Conservation (phyloP, 1,284 basidiomycete genomes). For the Takashimella tepidaria region DNA sequence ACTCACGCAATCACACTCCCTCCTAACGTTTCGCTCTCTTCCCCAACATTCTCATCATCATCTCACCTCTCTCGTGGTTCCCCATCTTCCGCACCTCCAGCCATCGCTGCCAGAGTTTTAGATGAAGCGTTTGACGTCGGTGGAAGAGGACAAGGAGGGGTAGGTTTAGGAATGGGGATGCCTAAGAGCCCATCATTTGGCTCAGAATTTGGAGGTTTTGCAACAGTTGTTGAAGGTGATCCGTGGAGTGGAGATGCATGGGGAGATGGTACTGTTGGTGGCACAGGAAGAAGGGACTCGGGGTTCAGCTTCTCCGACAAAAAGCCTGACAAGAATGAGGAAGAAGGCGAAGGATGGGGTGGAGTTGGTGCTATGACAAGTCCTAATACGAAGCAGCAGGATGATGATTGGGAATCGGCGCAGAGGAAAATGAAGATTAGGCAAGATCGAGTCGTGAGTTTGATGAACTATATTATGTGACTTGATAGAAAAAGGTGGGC, state of each 20-base stretch:
- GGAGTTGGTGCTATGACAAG: conserved; percentile 5
- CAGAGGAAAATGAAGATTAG: conserved; percentile 29
- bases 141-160: not conserved
- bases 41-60: not conserved
- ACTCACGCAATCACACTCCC: not conserved
- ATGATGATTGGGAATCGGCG: conserved; percentile 40
- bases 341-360: conserved; percentile 25
- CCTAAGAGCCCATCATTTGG: conserved; percentile 1
- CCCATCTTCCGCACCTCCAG: not conserved
- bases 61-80: not conserved
- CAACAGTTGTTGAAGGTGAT: conserved; percentile 10
- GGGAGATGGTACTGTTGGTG: conserved; percentile 7
- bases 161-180: not conserved
- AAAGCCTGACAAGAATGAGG: conserved; percentile 6
- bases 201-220: conserved; percentile 9
- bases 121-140: not conserved
- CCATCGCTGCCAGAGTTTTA: not conserved
- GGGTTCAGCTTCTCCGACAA: not conserved
- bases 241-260: conserved; percentile 24
- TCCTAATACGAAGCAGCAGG: conserved; percentile 5
- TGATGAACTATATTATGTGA: no score
- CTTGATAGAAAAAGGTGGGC: no score
- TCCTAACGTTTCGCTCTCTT: not conserved
- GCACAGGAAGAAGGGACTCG: conserved; percentile 3
- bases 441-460: conserved; percentile 34